Base-by-base conservation (phyloP, 768 basidiomycete genomes). In the Tremella mesenterica region DNA sequence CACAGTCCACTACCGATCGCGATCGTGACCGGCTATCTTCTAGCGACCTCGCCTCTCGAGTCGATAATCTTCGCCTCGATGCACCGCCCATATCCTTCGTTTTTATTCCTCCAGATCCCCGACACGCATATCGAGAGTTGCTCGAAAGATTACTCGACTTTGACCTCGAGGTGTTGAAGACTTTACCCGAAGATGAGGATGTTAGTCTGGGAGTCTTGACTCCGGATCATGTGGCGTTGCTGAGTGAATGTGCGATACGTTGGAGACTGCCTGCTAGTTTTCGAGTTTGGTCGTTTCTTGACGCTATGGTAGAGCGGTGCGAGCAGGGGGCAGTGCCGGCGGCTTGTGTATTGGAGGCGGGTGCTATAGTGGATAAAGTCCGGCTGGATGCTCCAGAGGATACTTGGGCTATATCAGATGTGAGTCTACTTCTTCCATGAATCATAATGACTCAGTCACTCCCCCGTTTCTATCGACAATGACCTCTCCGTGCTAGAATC, bases 191-290 rank as follows among this genome's bases (percentile, higher is more conserved):
- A 47, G 86, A 88, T 61, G 88, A 96, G 60, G 91, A 97, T 75
- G 93, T 99, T 14, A 88, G 91, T 0, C 76, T 97, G 31, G 87
- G 88, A 6, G 96, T 99, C 52, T 75, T 99, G 16, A 88, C 88
- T 3, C 68, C 80, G 1, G 70, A 79, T 10, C 88, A 96, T 68
- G 77, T 88, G 36, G 85, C 86, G 52, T 76, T 99, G 31, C 80
- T 96, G 60, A 85, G 84, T 53, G 87, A 92, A 61, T 91, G 89
- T 61, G 88, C 88, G 2, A 61, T 86, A 54, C 79, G 89, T 36
- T 97, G 95, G 95, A 79, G 93, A 44, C 84, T 97, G 57, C 81
- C 83, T 1, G 84, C 85, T 57, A 76, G 85, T 16, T 87, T 85
- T 67, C 82, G 86, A 29, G 83, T 80, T 0, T 79, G 83, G 9